These are phyloP conservation scores for Fusarium torreyae DNA, from an alignment of 2,329 filamentous ascomycete species.

Conservation along the genomic window DNA sequence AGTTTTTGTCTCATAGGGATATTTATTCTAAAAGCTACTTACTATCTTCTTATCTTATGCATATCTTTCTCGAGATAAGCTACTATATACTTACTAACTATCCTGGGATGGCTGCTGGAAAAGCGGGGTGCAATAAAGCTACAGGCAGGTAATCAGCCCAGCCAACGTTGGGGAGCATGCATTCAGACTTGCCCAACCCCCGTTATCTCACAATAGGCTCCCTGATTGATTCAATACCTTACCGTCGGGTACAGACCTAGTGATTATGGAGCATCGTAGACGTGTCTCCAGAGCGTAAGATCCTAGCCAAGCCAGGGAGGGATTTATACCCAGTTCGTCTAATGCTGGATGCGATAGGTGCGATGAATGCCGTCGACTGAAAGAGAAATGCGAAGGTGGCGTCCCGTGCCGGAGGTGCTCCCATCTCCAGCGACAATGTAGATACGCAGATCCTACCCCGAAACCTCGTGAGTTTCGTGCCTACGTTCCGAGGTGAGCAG, in stretches of 20 bases:
- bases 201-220: not conserved
- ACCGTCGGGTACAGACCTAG: not conserved
- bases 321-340: not conserved
- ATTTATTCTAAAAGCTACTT: too few species aligned
- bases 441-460: not conserved
- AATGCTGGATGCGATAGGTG: slow-evolving; percentile 8
- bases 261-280: not conserved
- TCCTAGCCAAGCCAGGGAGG: not conserved
- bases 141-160: not conserved
- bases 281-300: slow-evolving; percentile 16
- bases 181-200: not conserved
- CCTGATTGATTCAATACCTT: not conserved
- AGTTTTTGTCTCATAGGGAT: too few species aligned
- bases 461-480: slow-evolving; percentile 14
- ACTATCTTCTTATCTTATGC: too few species aligned
- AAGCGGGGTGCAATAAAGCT: slow-evolving; percentile 6
- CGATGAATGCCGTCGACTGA: slow-evolving; percentile 18
- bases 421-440: slow-evolving; percentile 1
- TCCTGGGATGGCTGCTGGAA: not conserved
- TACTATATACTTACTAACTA: not conserved
- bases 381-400: slow-evolving; percentile 10
- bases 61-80: not conserved
- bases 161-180: not conserved
- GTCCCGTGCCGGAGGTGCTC: slow-evolving; percentile 6
- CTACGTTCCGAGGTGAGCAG: slow-evolving; percentile 4